Evolutionary conservation across 345 rosid genomes (phyloP), one percentile per base, ranked within the genome.

Genomic region (Gossypium turneri): DNA sequence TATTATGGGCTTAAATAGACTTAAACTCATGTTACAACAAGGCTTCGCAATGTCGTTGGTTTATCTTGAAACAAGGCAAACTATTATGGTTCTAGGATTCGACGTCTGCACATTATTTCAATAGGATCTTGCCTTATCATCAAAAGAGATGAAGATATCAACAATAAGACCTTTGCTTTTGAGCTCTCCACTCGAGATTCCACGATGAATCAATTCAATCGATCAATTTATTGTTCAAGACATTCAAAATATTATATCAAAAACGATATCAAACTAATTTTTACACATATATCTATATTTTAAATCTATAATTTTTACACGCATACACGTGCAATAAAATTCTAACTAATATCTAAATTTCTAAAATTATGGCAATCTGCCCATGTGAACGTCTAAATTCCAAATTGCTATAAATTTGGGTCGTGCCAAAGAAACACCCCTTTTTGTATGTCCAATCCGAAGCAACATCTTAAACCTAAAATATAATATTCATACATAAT

Each of bases 11-110:
- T 34, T 34, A 34, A 34, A 4, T 4, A 34, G 6, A 0, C 1
- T 34, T 0, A 29, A 29, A 29, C 34, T 29, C 34, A 3, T 29
- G 0, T 74, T 89, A 93, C 84, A 86, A 90, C 75, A 87, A 82
- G 78, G 90, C 92, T 55, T 93, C 90, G 94, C 92, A 94, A 24
- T 85, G 94, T 48, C 94, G 97, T 60, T 90, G 97, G 97, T 88
- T 90, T 79, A 84, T 92, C 19, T 83, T 92, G 70, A 92, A 92
- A 66, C 89, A 83, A 79, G 94, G 96, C 22, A 90, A 87, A 85
- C 89, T 92, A 19, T 84, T 90, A 38, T 90, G 97, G 97, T 92
- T 92, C 81, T 88, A 89, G 76, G 94, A 92, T 48, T 44, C 90
- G 47, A 34, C 77, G 34, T 71, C 75, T 73, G 81, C 74, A 92